A percentile compares a stretch with the other conserved stretches of the same genome.
phyloP scores from a whole-genome alignment of 116 monocot genomes.

The Dioscorea cayenensis region DNA sequence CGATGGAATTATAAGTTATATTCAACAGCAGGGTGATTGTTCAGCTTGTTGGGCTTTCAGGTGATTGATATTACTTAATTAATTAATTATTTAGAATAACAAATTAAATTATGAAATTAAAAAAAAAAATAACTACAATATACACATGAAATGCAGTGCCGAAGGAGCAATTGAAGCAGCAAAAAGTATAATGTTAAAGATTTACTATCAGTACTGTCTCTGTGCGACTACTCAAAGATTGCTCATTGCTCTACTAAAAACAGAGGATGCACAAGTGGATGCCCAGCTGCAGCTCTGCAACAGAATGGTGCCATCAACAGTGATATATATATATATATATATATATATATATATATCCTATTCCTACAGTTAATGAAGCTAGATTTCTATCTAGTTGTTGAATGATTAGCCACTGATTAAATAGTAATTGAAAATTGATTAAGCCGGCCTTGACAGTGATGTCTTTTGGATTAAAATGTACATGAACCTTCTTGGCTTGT shows the following conservation, averaged over 20 bases:
- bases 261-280: slow-evolving; percentile 84
- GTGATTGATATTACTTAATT: too few relatives aligned
- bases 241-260: slow-evolving; percentile 66
- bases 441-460: too few relatives aligned
- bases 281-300: slow-evolving; percentile 85
- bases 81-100: too few relatives aligned
- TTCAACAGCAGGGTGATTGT: slow-evolving; percentile 76
- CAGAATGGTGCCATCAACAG: slow-evolving; percentile 92
- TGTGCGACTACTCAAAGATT: slow-evolving; percentile 90
- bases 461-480: too few relatives aligned
- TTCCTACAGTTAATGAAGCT: too few relatives aligned
- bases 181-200: slow-evolving; percentile 64
- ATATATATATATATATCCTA: too few relatives aligned
- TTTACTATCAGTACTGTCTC: slow-evolving; percentile 53
- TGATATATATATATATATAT: slow-evolving; percentile 8
- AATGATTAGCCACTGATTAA: too few relatives aligned
- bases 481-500: too few relatives aligned
- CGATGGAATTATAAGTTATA: slow-evolving; percentile 74
- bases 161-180: slow-evolving; percentile 91
- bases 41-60: slow-evolving; percentile 89
- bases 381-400: too few relatives aligned
- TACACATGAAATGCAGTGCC: slow-evolving; percentile 31
- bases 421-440: too few relatives aligned
- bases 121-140: too few relatives aligned
- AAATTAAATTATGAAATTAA: too few relatives aligned